Evolutionary conservation across 495 filamentous ascomycete genomes (phyloP).

Genomic region (Daldinia vernicosa): DNA sequence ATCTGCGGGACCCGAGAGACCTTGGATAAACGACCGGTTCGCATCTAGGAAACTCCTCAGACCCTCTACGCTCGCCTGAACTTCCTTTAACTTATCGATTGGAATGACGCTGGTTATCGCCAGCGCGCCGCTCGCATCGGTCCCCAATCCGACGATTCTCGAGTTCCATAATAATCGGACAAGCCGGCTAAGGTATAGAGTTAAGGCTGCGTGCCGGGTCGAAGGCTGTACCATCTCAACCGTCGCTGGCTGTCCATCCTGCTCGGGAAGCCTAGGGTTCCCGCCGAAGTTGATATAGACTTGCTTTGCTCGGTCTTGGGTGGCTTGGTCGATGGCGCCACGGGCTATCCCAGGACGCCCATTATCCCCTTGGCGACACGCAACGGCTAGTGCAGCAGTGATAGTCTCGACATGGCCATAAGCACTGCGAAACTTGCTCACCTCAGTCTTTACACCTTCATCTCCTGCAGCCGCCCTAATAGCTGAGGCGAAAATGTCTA

Average conservation of each 20-base stretch:
- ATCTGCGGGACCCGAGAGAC: slow-evolving; percentile 85
- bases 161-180: slow-evolving; percentile 86
- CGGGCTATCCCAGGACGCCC: slow-evolving; percentile 72
- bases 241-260: slow-evolving; percentile 65
- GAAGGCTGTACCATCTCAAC: slow-evolving; percentile 87
- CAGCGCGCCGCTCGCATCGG: slow-evolving; percentile 63
- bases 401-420: slow-evolving; percentile 89
- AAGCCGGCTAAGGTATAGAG: slow-evolving; percentile 85
- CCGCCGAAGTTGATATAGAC: slow-evolving; percentile 92
- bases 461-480: slow-evolving; percentile 76
- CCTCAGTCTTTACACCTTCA: slow-evolving; percentile 80
- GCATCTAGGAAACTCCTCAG: slow-evolving; percentile 81
- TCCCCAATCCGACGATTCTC: slow-evolving; percentile 55
- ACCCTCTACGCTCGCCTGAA: slow-evolving; percentile 82
- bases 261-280: slow-evolving; percentile 78
- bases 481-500: slow-evolving; percentile 89
- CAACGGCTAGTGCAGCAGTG: slow-evolving; percentile 93
- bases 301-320: slow-evolving; percentile 82
- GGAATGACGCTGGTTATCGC: slow-evolving; percentile 69
- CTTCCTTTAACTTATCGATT: slow-evolving; percentile 69
- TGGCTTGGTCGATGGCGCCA: slow-evolving; percentile 75
- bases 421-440: slow-evolving; percentile 78
- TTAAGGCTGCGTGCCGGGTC: slow-evolving; percentile 85
- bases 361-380: slow-evolving; percentile 88
- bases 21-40: slow-evolving; percentile 91